phyloP scores from a whole-genome alignment of 2,329 filamentous ascomycete genomes.

The Fusarium sp. region DNA sequence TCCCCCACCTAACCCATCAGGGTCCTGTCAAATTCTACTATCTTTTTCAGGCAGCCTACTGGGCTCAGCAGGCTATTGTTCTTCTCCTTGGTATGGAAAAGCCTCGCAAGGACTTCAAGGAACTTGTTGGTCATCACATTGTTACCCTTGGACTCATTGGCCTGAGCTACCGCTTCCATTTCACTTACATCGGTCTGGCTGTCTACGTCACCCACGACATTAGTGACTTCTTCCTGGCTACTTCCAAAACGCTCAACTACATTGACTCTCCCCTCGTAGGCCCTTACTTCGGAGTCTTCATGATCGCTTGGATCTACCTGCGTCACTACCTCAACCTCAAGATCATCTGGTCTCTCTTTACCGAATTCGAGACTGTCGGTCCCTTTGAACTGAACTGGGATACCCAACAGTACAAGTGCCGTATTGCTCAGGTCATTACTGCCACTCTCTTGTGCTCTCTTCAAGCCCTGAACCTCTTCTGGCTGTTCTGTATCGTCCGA shows the following conservation, averaged over 20 bases:
- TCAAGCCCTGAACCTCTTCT: slow-evolving; percentile 83
- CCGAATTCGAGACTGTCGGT: slow-evolving; percentile 79
- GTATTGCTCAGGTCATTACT: slow-evolving; percentile 75
- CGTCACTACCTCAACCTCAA: slow-evolving; percentile 86
- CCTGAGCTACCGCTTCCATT: slow-evolving; percentile 94
- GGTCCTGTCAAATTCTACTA: slow-evolving; percentile 94
- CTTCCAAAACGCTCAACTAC: slow-evolving; percentile 93
- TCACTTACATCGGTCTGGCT: slow-evolving; percentile 92
- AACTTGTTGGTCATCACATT: slow-evolving; percentile 91
- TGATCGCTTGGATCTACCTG: slow-evolving; percentile 87
- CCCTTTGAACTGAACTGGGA: slow-evolving; percentile 83
- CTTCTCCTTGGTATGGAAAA: slow-evolving; percentile 89
- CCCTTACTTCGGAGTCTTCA: slow-evolving; percentile 87
- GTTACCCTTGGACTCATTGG: slow-evolving; percentile 87
- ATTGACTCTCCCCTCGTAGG: slow-evolving; percentile 81
- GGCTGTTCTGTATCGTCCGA: slow-evolving; percentile 81
- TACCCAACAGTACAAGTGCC: slow-evolving; percentile 81
- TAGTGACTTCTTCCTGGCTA: slow-evolving; percentile 94
- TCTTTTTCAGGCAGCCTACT: slow-evolving; percentile 92
- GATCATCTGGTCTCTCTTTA: slow-evolving; percentile 81
- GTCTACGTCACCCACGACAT: slow-evolving; percentile 97
- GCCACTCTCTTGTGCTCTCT: slow-evolving; percentile 71
- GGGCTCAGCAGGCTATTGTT: slow-evolving; percentile 94
- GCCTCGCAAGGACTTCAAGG: slow-evolving; percentile 93
- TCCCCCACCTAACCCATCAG: slow-evolving; percentile 85